phyloP scores from a whole-genome alignment of 148 eudicot genomes.

The Selenicereus undatus region DNA sequence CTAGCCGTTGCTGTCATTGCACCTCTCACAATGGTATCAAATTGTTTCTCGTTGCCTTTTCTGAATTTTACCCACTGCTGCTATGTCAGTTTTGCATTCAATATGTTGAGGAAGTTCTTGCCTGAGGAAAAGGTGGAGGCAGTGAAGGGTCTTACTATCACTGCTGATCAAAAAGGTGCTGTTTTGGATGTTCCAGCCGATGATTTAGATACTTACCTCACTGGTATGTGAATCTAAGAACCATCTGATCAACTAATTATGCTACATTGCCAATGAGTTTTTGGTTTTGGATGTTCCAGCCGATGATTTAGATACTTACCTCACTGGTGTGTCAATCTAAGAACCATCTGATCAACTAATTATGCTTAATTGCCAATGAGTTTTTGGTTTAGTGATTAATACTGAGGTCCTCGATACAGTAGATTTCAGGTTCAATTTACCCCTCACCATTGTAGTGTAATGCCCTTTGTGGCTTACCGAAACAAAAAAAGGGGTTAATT shows the following conservation, averaged over 20 bases:
- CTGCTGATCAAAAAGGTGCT: constrained; percentile 76
- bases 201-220: constrained; percentile 60
- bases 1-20: too few species aligned
- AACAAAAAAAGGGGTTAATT: neutral
- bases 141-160: constrained; percentile 64
- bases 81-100: constrained; percentile 54
- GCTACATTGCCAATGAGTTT: neutral
- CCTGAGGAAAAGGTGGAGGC: constrained; percentile 74
- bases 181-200: constrained; percentile 71
- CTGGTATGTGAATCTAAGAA: constrained; percentile 37
- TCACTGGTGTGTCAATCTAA: constrained; percentile 45
- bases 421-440: too few species aligned
- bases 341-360: neutral
- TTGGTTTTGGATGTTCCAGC: constrained; percentile 77
- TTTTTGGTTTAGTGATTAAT: too few species aligned
- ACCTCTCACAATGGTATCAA: too few species aligned
- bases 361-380: neutral
- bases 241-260: neutral
- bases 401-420: too few species aligned
- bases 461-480: too few species aligned
- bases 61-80: neutral
- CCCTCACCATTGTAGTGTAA: too few species aligned
- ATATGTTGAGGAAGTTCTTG: constrained; percentile 61
- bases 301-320: constrained; percentile 57
- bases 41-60: neutral